phyloP scores from a whole-genome alignment of 192 early-diverging fungal genomes.

The Coemansia asiatica region DNA sequence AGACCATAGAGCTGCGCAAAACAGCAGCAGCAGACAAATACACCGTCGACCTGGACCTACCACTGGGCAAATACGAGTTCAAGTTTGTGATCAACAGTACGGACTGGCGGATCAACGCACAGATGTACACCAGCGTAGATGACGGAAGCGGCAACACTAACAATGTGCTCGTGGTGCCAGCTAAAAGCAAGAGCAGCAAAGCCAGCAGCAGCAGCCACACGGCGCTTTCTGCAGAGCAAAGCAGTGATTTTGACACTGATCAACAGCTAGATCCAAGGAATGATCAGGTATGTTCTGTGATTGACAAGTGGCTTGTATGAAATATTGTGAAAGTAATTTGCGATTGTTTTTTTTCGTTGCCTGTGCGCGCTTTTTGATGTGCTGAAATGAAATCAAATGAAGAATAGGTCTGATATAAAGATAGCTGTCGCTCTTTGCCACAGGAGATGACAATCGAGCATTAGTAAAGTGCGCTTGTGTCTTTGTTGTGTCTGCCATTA shows the following conservation, averaged over 20 bases:
- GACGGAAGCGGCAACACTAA: conserved; percentile 45
- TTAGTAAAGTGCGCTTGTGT: too few relatives aligned
- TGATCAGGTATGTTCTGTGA: neutral
- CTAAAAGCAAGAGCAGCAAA: neutral
- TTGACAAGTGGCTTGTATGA: neutral
- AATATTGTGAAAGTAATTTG: neutral
- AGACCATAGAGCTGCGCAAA: conserved; percentile 28
- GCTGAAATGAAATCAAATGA: conserved; percentile 10
- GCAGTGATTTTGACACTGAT: neutral
- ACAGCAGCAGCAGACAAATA: conserved; percentile 8
- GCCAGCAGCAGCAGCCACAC: neutral
- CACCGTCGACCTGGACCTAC: conserved; percentile 23
- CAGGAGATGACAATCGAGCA: neutral
- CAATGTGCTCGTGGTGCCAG: conserved; percentile 30
- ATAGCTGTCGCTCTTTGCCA: neutral
- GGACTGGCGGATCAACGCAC: conserved; percentile 40
- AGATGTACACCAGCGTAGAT: conserved; percentile 19
- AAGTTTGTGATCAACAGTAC: conserved; percentile 43
- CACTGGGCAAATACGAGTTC: conserved; percentile 46
- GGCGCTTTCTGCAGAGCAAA: neutral
- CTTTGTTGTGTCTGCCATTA: too few relatives aligned
- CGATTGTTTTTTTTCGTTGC: neutral
- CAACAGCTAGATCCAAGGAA: neutral
- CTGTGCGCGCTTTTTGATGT: neutral
- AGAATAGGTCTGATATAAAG: neutral